Evolutionary conservation across 768 basidiomycete genomes (phyloP), one percentile per base, ranked within the genome.

Genomic region (Lactarius vividus): DNA sequence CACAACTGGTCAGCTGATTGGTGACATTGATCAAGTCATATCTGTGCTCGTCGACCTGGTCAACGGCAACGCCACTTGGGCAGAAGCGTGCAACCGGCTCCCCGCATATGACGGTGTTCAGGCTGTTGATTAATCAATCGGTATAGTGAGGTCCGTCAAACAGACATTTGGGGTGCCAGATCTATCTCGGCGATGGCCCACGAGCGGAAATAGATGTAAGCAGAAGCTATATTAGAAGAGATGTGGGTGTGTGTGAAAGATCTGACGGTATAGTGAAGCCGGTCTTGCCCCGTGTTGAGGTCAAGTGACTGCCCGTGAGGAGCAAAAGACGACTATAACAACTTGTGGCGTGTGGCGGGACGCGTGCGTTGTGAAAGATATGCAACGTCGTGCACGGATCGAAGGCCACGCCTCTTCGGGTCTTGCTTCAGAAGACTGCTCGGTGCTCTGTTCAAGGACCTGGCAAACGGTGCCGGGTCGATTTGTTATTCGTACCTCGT

Each of bases 1-100:
- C 76, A 94, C 95, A 57, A 98, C 91, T 56, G 84, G 89, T 64
- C 97, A 98, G 76, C 81, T 92, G 64, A 98, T 98, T 74, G 96
- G 95, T 18, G 73, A 83, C 57, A 87, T 96, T 69, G 95, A 98
- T 78, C 87, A 92, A 55, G 96, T 98, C 65, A 88, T 96, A 71
- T 79, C 79, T 63, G 85, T 90, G 59, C 87, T 98, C 66, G 84
- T 83, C 58, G 88, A 89, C 53, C 85, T 98, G 56, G 89, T 92
- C 29, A 77, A 87, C 67, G 94, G 92, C 23, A 81, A 74, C 11
- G 80, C 92, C 62, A 83, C 85, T 63, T 98, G 96, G 97, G 74
- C 80, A 20, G 86, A 83, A 68, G 95, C 94, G 4, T 88, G 86
- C 73, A 73, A 77, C 69, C 80, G 84, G 61, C 77, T 98, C 71